These are phyloP conservation scores for Daldinia bambusicola DNA, from an alignment of 495 filamentous ascomycete species.

Conservation along the genomic window DNA sequence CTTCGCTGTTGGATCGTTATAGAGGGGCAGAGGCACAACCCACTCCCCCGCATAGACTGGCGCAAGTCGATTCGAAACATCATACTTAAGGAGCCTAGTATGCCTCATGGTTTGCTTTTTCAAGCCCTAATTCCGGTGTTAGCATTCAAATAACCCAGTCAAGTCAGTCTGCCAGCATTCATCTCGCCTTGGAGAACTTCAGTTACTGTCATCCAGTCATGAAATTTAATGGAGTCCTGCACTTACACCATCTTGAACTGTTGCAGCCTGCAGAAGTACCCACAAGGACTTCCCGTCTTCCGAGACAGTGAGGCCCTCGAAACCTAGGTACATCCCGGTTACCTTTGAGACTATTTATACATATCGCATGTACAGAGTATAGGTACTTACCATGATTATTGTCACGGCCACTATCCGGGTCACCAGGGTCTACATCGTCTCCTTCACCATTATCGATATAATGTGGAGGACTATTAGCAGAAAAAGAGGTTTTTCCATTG, in stretches of 20 bases:
- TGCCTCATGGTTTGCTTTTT: constrained; percentile 64
- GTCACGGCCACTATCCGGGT: constrained; percentile 71
- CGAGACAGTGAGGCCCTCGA: constrained; percentile 76
- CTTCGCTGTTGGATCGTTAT: constrained; percentile 53
- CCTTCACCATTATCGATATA: constrained; percentile 57
- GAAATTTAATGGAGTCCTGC: not conserved
- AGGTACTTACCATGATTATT: constrained; percentile 72
- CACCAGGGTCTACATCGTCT: constrained; percentile 50
- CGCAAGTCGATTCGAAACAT: constrained; percentile 54
- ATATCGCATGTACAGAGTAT: not conserved
- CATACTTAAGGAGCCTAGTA: constrained; percentile 72
- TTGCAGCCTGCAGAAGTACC: constrained; percentile 73
- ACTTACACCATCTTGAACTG: constrained; percentile 72
- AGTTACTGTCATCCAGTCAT: not conserved
- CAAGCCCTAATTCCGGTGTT: constrained; percentile 36
- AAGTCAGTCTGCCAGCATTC: not conserved
- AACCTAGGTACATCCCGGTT: constrained; percentile 43
- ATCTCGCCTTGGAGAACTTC: not conserved
- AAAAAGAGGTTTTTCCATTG: constrained; percentile 61
- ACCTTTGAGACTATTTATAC: not conserved
- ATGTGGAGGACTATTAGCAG: constrained; percentile 65
- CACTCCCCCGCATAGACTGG: constrained; percentile 68
- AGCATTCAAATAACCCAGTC: not conserved
- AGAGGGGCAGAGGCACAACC: constrained; percentile 73
- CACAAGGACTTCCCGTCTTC: constrained; percentile 73